Conservation (phyloP, 768 basidiomycete species). For the Mycena olivaceomarginata region DNA sequence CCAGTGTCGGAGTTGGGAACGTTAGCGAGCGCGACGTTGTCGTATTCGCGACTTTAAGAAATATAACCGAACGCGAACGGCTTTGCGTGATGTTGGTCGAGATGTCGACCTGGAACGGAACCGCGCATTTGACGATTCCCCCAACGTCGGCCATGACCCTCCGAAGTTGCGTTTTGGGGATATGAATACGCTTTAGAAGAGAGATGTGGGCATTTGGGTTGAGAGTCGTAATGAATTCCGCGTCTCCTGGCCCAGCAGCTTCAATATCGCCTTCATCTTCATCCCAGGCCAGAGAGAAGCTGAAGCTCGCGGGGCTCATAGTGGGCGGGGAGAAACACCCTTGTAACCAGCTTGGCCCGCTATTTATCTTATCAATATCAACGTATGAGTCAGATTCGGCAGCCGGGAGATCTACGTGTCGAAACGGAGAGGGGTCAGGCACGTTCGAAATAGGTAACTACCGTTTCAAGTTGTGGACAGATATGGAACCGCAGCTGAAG, state of each 20-base stretch:
- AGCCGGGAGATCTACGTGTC: no score
- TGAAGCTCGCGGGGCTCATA: not conserved
- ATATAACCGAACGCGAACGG: not conserved
- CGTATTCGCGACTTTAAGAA: constrained; percentile 4
- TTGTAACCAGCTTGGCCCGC: not conserved
- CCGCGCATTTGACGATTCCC: not conserved
- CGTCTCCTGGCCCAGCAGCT: not conserved
- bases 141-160: not conserved
- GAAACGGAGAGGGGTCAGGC: no score
- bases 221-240: constrained; percentile 18
- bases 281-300: constrained; percentile 16
- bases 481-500: not conserved
- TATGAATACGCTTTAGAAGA: constrained; percentile 11
- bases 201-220: constrained; percentile 23
- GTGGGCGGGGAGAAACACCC: not conserved
- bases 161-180: not conserved
- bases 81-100: constrained; percentile 1
- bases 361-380: not conserved
- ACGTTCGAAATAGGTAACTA: no score
- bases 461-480: not conserved
- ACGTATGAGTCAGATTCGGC: no score
- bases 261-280: constrained; percentile 20
- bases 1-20: not conserved
- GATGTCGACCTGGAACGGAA: constrained; percentile 14
- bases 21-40: not conserved